Evolutionary conservation across 192 early-diverging fungal species (phyloP).

Genomic region (Gaertneriomyces sp.): DNA sequence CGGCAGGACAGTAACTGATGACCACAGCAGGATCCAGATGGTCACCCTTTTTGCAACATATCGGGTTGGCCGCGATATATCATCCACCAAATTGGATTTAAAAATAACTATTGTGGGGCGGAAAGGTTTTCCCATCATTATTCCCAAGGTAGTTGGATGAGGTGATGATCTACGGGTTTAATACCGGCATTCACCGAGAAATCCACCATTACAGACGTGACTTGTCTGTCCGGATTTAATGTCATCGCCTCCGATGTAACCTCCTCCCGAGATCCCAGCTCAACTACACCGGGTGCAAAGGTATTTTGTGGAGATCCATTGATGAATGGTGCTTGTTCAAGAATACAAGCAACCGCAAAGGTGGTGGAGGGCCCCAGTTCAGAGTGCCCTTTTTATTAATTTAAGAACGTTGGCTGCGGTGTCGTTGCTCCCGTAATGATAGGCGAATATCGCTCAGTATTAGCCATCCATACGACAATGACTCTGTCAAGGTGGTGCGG

Average conservation of each 20-base stretch:
- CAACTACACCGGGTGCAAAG: slow-evolving; percentile 92
- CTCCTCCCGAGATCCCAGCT: slow-evolving; percentile 80
- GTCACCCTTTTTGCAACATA: slow-evolving; percentile 73
- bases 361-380: slow-evolving; percentile 94
- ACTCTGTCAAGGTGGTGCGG: slow-evolving; percentile 85
- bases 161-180: slow-evolving; percentile 93
- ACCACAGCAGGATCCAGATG: slow-evolving; percentile 88
- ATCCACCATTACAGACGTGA: slow-evolving; percentile 98
- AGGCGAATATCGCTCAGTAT: slow-evolving; percentile 91
- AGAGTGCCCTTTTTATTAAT: slow-evolving; percentile 77
- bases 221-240: slow-evolving; percentile 99
- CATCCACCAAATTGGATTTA: slow-evolving; percentile 97
- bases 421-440: slow-evolving; percentile 86
- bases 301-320: slow-evolving; percentile 99
- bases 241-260: slow-evolving; percentile 97
- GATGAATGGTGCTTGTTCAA: slow-evolving; percentile 93
- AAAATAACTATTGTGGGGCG: slow-evolving; percentile 98
- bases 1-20: slow-evolving; percentile 97
- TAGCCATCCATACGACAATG: slow-evolving; percentile 98
- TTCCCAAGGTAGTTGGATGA: slow-evolving; percentile 98
- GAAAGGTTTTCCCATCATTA: slow-evolving; percentile 98
- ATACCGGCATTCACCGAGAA: slow-evolving; percentile 98
- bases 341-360: slow-evolving; percentile 94
- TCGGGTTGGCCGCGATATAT: slow-evolving; percentile 68
- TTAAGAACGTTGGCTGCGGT: slow-evolving; percentile 88